A percentile compares a stretch with the other conserved stretches of the same genome.
Conservation (phyloP, 176 grass and related monocot genomes). For the Carex myosuroides region DNA sequence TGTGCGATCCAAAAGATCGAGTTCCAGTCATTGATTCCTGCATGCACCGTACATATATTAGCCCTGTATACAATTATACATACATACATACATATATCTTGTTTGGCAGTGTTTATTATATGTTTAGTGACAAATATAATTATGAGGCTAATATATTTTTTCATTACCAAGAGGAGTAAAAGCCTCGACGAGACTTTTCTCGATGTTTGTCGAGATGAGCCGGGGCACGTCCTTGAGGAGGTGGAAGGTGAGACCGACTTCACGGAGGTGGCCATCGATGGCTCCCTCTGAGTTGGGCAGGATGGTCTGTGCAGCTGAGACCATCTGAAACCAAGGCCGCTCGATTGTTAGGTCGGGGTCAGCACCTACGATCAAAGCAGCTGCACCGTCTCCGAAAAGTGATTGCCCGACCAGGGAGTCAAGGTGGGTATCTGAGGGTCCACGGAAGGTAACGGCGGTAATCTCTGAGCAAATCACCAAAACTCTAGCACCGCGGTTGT, state of each 20-base stretch:
- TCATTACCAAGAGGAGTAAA: neutral
- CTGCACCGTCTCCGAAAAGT: conserved; percentile 28
- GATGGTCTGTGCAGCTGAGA: neutral
- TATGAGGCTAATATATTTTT: neutral
- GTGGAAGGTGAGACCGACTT: conserved; percentile 19
- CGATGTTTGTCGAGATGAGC: conserved; percentile 18
- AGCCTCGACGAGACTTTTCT: conserved; percentile 6
- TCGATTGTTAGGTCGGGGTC: neutral
- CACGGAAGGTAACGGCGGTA: conserved; percentile 16
- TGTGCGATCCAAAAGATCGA: conserved; percentile 18
- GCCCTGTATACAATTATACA: too few species aligned
- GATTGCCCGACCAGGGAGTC: conserved; percentile 25
- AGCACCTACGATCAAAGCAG: conserved; percentile 27
- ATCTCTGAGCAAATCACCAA: conserved; percentile 22
- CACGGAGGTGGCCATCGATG: conserved; percentile 7
- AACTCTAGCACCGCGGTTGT: conserved; percentile 27
- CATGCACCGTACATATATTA: neutral
- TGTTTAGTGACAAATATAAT: neutral
- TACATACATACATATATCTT: too few species aligned
- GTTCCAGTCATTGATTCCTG: conserved; percentile 25
- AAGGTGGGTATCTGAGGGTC: conserved; percentile 16
- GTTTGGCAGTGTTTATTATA: neutral
- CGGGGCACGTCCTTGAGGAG: conserved; percentile 23
- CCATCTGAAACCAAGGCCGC: conserved; percentile 20
- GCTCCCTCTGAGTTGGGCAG: conserved; percentile 26